These are phyloP conservation scores for Fistulinella prunicolor DNA, from an alignment of 768 basidiomycete genomes.

Conservation along the genomic window DNA sequence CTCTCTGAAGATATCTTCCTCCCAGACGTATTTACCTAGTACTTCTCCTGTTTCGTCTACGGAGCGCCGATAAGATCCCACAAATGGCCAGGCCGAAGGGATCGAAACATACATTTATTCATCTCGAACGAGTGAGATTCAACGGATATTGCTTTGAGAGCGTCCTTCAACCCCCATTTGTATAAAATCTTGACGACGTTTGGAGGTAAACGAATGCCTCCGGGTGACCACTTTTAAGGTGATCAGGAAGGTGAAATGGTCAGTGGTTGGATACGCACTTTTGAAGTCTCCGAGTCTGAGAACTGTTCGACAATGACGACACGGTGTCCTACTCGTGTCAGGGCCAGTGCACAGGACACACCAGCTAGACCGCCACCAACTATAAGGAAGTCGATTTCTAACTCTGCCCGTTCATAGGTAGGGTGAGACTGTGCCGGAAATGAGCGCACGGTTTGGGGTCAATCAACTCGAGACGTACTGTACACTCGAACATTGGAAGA, in stretches of 20 bases:
- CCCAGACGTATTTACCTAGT: conserved; percentile 46
- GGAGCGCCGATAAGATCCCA: conserved; percentile 6
- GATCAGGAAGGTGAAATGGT: not conserved
- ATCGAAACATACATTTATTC: conserved; percentile 25
- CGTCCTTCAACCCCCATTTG: conserved; percentile 52
- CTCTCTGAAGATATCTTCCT: conserved; percentile 46
- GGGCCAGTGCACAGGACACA: conserved; percentile 51
- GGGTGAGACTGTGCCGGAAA: conserved; percentile 11
- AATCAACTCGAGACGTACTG: conserved; percentile 7
- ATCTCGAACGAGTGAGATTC: conserved; percentile 23
- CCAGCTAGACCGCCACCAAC: conserved; percentile 56
- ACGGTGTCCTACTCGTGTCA: conserved; percentile 55
- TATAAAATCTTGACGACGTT: conserved; percentile 56
- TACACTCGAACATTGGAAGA: conserved; percentile 11
- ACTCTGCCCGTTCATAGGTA: conserved; percentile 9
- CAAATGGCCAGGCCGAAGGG: not conserved
- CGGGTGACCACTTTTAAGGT: conserved; percentile 29
- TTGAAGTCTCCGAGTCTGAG: conserved; percentile 37
- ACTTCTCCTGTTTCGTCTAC: conserved; percentile 44
- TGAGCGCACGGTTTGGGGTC: not conserved
- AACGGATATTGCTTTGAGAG: conserved; percentile 36
- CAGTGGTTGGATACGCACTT: conserved; percentile 24
- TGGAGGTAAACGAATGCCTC: conserved; percentile 51
- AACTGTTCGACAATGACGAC: conserved; percentile 56
- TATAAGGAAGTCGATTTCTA: conserved; percentile 39